Percentiles rank a stretch among this genome's conserved stretches.
Conservation (phyloP, 2,329 filamentous ascomycete genomes). For the Phaeophleospora eucalypticola region DNA sequence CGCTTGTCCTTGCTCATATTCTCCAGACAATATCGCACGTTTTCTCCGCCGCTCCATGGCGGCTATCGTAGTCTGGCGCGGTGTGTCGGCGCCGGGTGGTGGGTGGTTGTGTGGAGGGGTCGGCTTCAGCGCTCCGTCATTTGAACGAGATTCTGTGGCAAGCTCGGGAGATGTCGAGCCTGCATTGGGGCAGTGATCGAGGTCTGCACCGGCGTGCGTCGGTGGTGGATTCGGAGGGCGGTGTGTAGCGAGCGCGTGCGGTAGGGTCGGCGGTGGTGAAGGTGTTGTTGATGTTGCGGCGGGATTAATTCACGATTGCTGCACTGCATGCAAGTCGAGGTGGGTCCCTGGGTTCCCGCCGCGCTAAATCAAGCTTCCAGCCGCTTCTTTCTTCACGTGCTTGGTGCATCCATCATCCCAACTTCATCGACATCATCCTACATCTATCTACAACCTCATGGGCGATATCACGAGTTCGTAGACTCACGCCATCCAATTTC, state of each 20-base stretch:
- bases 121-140: slow-evolving; percentile 35
- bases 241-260: neutral
- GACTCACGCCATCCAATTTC: no score
- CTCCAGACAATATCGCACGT: slow-evolving; percentile 35
- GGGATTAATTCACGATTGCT: no score
- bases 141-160: slow-evolving; percentile 25
- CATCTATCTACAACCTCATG: no score
- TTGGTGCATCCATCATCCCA: no score
- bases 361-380: no score
- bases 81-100: slow-evolving; percentile 21
- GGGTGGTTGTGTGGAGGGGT: slow-evolving; percentile 21
- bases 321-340: no score
- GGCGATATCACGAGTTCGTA: no score
- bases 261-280: neutral
- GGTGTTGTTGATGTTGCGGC: neutral
- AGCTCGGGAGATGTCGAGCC: slow-evolving; percentile 30
- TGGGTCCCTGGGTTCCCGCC: no score
- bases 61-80: slow-evolving; percentile 24
- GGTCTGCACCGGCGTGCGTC: no score
- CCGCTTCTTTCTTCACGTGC: no score
- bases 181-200: slow-evolving; percentile 31
- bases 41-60: slow-evolving; percentile 50
- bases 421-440: no score
- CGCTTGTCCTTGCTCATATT: slow-evolving; percentile 3
- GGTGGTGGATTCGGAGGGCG: no score